phyloP scores from a whole-genome alignment of 2,329 filamentous ascomycete species.

The Purpureocillium takamizusanense region DNA sequence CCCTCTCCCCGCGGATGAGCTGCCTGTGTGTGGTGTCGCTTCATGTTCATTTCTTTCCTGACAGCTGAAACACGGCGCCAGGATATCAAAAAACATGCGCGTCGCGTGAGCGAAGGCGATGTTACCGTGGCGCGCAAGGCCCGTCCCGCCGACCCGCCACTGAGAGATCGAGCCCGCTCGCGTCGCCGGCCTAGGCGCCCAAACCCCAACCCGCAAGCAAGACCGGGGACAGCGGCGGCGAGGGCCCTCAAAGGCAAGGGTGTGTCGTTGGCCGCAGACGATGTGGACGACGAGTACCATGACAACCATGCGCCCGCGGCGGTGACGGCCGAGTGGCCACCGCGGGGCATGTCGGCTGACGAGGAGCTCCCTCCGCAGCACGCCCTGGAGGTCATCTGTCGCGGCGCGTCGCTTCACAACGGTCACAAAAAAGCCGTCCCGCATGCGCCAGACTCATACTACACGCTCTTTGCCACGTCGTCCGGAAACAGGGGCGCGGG shows the following conservation, averaged over 20 bases:
- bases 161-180: constrained; percentile 11
- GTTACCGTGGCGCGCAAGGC: constrained; percentile 1
- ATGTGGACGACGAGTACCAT: background rate
- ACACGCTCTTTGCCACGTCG: constrained; percentile 43
- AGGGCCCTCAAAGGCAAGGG: constrained; percentile 1
- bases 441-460: constrained; percentile 46
- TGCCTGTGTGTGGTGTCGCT: background rate
- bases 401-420: constrained; percentile 46
- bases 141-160: background rate
- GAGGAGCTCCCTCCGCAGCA: constrained; percentile 43
- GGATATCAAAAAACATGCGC: too few relatives aligned
- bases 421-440: constrained; percentile 45
- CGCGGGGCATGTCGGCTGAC: constrained; percentile 35
- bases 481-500: constrained; percentile 32
- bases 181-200: constrained; percentile 34
- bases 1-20: background rate
- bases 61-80: too few relatives aligned
- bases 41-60: background rate
- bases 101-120: background rate
- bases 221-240: background rate
- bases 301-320: background rate
- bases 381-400: constrained; percentile 49
- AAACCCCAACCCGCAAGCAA: constrained; percentile 18
- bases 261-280: background rate
- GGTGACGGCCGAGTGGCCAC: constrained; percentile 41